phyloP scores from a whole-genome alignment of 495 filamentous ascomycete species.

The Penicillium coffeae region DNA sequence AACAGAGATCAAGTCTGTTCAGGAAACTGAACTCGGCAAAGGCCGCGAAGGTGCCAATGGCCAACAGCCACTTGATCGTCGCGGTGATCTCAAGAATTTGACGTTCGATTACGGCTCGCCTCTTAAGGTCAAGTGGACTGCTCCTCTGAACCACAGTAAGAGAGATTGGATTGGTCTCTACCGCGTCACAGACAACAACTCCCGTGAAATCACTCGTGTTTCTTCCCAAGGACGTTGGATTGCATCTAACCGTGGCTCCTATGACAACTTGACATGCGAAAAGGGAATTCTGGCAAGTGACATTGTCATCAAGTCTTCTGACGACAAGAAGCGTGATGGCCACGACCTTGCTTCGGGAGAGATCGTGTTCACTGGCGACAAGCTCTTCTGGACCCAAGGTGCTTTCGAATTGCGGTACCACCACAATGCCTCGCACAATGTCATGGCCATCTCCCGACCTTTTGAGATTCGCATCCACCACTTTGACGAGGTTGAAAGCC shows the following conservation, averaged over 20 bases:
- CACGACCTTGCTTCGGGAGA: constrained; percentile 58
- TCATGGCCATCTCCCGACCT: constrained; percentile 92
- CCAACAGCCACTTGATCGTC: constrained; percentile 45
- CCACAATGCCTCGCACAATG: constrained; percentile 88
- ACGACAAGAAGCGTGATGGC: constrained; percentile 44
- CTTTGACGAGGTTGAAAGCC: constrained; percentile 65
- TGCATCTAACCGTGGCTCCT: constrained; percentile 69
- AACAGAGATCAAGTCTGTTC: constrained; percentile 49
- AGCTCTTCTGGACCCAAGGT: constrained; percentile 94
- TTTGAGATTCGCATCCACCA: constrained; percentile 83
- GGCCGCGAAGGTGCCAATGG: constrained; percentile 50
- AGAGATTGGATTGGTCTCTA: constrained; percentile 96
- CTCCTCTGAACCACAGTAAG: constrained; percentile 84
- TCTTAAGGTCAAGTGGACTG: constrained; percentile 88
- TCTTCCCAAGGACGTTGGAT: constrained; percentile 89
- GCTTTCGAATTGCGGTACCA: constrained; percentile 97
- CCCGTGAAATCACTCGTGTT: constrained; percentile 75
- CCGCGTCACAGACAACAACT: constrained; percentile 87
- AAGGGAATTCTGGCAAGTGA: constrained; percentile 74
- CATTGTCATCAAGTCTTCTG: constrained; percentile 38
- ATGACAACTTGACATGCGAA: constrained; percentile 72
- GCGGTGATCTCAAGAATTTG: constrained; percentile 63
- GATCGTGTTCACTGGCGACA: constrained; percentile 85
- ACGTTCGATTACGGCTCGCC: constrained; percentile 87
- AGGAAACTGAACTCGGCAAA: constrained; percentile 43